Conservation (phyloP, 495 filamentous ascomycete genomes). For the Tetracladium setigerum region DNA sequence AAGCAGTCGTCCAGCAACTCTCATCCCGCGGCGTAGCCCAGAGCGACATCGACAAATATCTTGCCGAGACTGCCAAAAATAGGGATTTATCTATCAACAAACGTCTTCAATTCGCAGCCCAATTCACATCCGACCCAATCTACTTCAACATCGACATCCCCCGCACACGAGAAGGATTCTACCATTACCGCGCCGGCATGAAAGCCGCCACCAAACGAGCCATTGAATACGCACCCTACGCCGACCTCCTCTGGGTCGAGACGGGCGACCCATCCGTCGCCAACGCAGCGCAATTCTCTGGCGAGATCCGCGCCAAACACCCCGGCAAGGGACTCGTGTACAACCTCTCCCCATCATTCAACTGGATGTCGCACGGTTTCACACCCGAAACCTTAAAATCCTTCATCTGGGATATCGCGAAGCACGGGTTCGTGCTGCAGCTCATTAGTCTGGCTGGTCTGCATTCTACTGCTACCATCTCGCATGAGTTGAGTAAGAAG, state of each 20-base stretch:
- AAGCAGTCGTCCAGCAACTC: constrained; percentile 75
- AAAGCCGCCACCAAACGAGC: constrained; percentile 86
- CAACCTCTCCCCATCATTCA: constrained; percentile 93
- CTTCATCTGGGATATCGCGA: constrained; percentile 93
- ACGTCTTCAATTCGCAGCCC: constrained; percentile 61
- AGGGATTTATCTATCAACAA: constrained; percentile 68
- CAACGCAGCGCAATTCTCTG: constrained; percentile 66
- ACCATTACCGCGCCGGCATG: constrained; percentile 89
- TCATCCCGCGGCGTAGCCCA: constrained; percentile 50
- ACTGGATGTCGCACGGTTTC: constrained; percentile 96
- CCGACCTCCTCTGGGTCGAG: constrained; percentile 95
- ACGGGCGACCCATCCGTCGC: constrained; percentile 80
- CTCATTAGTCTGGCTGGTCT: constrained; percentile 86
- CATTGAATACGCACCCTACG: constrained; percentile 82
- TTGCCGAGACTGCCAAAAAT: constrained; percentile 45
- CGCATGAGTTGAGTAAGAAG: constrained; percentile 67
- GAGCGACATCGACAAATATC: constrained; percentile 59
- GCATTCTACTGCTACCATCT: constrained; percentile 83
- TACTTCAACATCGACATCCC: constrained; percentile 88
- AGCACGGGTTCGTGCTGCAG: constrained; percentile 90
- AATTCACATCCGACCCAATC: constrained; percentile 57
- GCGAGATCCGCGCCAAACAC: constrained; percentile 54
- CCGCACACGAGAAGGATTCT: constrained; percentile 90
- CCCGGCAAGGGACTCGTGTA: constrained; percentile 90
- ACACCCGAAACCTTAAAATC: constrained; percentile 65